Evolutionary conservation across 192 early-diverging fungal species (phyloP).

Genomic region (Entophlyctis luteolus): DNA sequence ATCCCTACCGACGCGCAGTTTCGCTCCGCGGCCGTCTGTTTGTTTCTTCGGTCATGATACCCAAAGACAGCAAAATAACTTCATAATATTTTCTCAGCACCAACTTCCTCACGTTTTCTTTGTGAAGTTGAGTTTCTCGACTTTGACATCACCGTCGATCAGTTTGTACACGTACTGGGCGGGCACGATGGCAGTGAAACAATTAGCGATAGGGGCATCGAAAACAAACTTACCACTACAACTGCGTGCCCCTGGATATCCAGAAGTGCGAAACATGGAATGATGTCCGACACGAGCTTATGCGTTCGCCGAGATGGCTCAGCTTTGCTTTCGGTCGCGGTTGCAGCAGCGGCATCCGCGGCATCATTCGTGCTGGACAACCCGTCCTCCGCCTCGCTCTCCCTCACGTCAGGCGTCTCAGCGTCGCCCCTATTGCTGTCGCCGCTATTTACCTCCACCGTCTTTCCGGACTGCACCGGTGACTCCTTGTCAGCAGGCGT

Average conservation of each 20-base stretch:
- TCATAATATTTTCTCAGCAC: not conserved
- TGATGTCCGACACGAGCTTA: constrained; percentile 43
- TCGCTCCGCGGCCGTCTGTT: too few species aligned
- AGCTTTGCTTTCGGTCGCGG: not conserved
- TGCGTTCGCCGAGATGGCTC: not conserved
- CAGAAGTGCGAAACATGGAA: constrained; percentile 94
- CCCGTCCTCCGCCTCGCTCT: not conserved
- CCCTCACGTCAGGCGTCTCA: not conserved
- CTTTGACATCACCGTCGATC: constrained; percentile 84
- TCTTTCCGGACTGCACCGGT: not conserved
- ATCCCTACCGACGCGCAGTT: too few species aligned
- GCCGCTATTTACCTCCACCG: not conserved
- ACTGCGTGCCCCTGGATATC: constrained; percentile 75
- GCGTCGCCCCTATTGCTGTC: not conserved
- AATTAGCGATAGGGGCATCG: not conserved
- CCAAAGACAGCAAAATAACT: too few species aligned
- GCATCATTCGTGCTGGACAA: not conserved
- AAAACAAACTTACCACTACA: constrained; percentile 45
- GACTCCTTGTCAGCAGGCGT: not conserved
- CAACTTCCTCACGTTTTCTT: constrained; percentile 42
- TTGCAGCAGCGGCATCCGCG: not conserved
- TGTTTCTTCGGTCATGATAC: too few species aligned
- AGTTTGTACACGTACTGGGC: constrained; percentile 89
- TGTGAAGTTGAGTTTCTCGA: constrained; percentile 86
- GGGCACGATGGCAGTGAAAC: too few species aligned